phyloP scores from a whole-genome alignment of 1,284 basidiomycete genomes.

The Apiotrichum mycotoxinovorans region DNA sequence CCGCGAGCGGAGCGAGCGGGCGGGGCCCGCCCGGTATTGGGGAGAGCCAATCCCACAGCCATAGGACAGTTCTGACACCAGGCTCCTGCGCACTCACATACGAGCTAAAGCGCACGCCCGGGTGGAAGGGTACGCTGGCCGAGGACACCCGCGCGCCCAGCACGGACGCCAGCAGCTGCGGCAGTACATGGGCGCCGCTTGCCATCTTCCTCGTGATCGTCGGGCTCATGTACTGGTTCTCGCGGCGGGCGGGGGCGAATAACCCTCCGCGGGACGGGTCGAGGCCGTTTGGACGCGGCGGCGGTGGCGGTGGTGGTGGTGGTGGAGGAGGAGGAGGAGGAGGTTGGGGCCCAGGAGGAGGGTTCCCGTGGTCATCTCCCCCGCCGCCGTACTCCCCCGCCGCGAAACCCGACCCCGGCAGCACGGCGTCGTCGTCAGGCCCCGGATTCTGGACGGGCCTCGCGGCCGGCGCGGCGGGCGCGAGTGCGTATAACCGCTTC shows the following conservation, averaged over 20 bases:
- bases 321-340: slow-evolving; percentile 55
- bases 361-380: slow-evolving; percentile 40
- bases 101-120: slow-evolving; percentile 56
- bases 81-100: slow-evolving; percentile 81
- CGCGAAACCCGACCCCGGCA: slow-evolving; percentile 15
- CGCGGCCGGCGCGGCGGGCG: slow-evolving; percentile 63
- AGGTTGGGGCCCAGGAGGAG: slow-evolving; percentile 32
- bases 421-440: slow-evolving; percentile 39
- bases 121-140: neutral
- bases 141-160: neutral
- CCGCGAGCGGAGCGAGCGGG: neutral
- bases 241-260: neutral
- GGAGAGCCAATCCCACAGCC: neutral
- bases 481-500: slow-evolving; percentile 50
- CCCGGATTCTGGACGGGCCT: slow-evolving; percentile 81
- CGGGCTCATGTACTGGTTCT: neutral
- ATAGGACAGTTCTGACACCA: slow-evolving; percentile 36
- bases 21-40: neutral
- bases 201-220: neutral
- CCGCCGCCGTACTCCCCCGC: slow-evolving; percentile 71
- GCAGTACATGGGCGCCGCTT: neutral
- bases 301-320: slow-evolving; percentile 28
- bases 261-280: neutral
- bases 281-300: neutral
- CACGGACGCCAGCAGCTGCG: neutral